Percentiles rank a stretch among this genome's conserved stretches.
phyloP scores from a whole-genome alignment of 345 rosid genomes.

The Syzygium oleosum region DNA sequence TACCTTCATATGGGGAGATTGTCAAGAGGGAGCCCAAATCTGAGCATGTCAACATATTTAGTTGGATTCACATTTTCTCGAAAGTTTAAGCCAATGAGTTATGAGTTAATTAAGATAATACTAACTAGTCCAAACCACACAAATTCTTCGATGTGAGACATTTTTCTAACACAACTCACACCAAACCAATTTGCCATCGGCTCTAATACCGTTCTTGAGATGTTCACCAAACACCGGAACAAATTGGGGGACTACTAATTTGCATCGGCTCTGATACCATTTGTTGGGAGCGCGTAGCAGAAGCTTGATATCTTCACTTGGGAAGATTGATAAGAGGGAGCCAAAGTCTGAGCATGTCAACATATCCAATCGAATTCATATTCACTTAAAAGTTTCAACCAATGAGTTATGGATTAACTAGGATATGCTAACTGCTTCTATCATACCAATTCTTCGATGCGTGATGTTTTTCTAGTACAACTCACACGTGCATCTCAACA shows the following conservation, averaged over 20 bases:
- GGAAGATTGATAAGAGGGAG: fast-evolving
- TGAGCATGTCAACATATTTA: neutral
- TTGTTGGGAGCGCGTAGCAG: neutral
- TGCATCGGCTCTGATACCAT: neutral
- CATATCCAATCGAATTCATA: no score
- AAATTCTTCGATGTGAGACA: neutral
- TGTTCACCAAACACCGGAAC: neutral
- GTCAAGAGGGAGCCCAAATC: neutral
- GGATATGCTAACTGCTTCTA: neutral
- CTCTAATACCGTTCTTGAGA: neutral
- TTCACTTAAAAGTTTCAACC: neutral
- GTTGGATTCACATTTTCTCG: neutral
- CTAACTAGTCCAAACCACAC: neutral
- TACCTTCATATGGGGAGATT: neutral
- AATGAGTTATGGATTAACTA: neutral
- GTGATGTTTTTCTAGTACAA: neutral
- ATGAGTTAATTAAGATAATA: neutral
- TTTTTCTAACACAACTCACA: neutral
- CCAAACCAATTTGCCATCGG: neutral
- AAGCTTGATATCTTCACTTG: neutral
- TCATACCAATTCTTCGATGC: neutral
- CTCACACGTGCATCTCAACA: neutral
- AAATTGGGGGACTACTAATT: neutral
- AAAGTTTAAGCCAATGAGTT: neutral
- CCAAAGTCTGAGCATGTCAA: no score